These are phyloP conservation scores for Leccinum disarticulatum DNA, from an alignment of 768 basidiomycete genomes.

Conservation along the genomic window DNA sequence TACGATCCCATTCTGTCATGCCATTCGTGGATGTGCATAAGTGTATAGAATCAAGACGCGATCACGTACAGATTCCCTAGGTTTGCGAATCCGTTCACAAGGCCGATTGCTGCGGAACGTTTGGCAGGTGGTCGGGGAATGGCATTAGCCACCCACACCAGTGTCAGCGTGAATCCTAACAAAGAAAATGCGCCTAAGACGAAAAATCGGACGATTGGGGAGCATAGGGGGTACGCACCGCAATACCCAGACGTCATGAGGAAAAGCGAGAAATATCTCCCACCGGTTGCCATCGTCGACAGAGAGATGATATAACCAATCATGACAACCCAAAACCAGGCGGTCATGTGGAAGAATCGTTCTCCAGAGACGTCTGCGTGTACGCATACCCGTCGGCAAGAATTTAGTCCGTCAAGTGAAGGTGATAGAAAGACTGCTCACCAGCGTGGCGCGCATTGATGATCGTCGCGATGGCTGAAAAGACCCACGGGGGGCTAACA, in stretches of 20 bases:
- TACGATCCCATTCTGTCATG: constrained; percentile 55
- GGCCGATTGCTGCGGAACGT: constrained; percentile 54
- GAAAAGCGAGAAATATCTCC: constrained; percentile 61
- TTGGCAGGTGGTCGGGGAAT: constrained; percentile 58
- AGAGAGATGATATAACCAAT: constrained; percentile 60
- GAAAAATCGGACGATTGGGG: neutral
- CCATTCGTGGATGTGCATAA: neutral
- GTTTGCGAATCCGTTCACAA: constrained; percentile 63
- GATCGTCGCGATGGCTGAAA: constrained; percentile 48
- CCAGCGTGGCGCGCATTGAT: constrained; percentile 59
- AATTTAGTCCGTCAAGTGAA: neutral
- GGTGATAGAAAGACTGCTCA: constrained; percentile 6
- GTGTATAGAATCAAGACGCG: neutral
- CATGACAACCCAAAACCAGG: constrained; percentile 59
- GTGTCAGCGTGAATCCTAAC: constrained; percentile 42
- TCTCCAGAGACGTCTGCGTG: constrained; percentile 56
- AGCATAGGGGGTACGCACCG: constrained; percentile 27
- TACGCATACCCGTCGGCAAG: neutral
- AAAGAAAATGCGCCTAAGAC: neutral
- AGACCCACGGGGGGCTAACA: constrained; percentile 62
- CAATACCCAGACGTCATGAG: constrained; percentile 59
- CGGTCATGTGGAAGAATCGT: constrained; percentile 59
- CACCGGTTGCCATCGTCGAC: constrained; percentile 48
- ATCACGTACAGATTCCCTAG: constrained; percentile 55
- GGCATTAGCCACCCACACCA: constrained; percentile 63